Percentiles rank a stretch among this genome's conserved stretches.
phyloP scores from a whole-genome alignment of 176 grass and related monocot genomes.

The Triticum urartu region DNA sequence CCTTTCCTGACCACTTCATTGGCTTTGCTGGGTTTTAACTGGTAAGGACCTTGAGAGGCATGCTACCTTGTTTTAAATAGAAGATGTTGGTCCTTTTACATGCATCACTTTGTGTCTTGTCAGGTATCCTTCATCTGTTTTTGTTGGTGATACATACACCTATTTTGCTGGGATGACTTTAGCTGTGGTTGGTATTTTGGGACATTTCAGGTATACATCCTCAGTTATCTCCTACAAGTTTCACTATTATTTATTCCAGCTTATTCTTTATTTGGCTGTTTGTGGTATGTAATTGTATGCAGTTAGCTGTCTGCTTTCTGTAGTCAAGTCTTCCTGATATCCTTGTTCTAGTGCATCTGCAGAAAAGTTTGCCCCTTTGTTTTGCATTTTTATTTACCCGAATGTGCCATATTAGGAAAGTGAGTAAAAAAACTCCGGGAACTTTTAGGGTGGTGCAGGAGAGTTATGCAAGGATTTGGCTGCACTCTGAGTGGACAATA shows the following conservation, averaged over 20 bases:
- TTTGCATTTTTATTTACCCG: background rate
- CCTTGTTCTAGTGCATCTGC: background rate
- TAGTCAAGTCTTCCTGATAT: background rate
- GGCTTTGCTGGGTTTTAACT: conserved; percentile 92
- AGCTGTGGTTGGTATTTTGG: conserved; percentile 92
- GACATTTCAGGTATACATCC: conserved; percentile 89
- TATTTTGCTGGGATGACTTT: conserved; percentile 99
- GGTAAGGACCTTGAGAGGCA: conserved; percentile 51
- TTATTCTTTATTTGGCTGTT: background rate
- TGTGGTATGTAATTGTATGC: background rate
- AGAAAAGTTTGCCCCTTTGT: background rate
- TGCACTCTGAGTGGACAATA: background rate
- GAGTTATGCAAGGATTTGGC: background rate
- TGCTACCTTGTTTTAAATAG: conserved; percentile 8
- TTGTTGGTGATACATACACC: conserved; percentile 99
- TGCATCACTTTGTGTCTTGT: conserved; percentile 21
- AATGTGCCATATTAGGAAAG: conserved; percentile 10
- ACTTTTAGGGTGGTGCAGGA: background rate
- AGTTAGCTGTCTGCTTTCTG: background rate
- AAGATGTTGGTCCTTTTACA: background rate
- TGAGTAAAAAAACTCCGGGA: background rate
- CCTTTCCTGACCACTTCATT: conserved; percentile 85
- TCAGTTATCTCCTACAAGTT: conserved; percentile 8
- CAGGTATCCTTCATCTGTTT: conserved; percentile 98
- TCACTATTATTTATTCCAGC: background rate